These are phyloP conservation scores for Pestalotiopsis sp. DNA, from an alignment of 2,329 filamentous ascomycete genomes.

Conservation along the genomic window DNA sequence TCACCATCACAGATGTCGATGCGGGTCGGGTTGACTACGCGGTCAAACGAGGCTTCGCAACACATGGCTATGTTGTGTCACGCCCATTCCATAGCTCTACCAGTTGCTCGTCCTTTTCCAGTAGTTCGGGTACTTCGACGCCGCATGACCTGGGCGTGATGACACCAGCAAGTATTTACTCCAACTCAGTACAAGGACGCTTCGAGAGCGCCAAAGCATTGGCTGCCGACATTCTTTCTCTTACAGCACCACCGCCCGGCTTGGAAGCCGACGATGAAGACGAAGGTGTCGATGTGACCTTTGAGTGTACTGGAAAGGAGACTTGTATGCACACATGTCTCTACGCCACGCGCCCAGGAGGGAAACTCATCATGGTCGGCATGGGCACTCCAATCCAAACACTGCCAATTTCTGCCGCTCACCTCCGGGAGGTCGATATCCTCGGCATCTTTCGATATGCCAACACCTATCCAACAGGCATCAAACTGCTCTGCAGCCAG, in stretches of 20 bases:
- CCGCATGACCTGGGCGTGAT: conserved; percentile 40
- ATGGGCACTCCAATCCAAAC: conserved; percentile 81
- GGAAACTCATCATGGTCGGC: conserved; percentile 74
- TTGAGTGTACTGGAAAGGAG: conserved; percentile 78
- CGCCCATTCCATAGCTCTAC: conserved; percentile 43
- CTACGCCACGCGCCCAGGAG: conserved; percentile 70
- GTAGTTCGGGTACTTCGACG: conserved; percentile 48
- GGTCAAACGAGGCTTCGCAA: conserved; percentile 59
- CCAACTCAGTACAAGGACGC: conserved; percentile 44
- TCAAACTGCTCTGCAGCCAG: conserved; percentile 57
- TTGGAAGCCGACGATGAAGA: conserved; percentile 55
- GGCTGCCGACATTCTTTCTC: conserved; percentile 50
- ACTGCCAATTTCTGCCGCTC: conserved; percentile 71
- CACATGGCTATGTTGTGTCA: conserved; percentile 58
- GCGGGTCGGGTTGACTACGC: conserved; percentile 62
- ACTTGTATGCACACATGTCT: conserved; percentile 75
- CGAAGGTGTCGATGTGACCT: conserved; percentile 68
- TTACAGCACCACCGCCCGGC: conserved; percentile 33
- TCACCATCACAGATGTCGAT: conserved; percentile 64
- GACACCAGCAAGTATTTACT: conserved; percentile 48
- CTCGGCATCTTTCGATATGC: conserved; percentile 77
- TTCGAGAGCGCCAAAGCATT: conserved; percentile 53
- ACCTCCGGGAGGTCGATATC: conserved; percentile 75
- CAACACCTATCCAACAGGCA: conserved; percentile 74
- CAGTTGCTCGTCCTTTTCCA: conserved; percentile 44